These are phyloP conservation scores for Verticillium alfalfae DNA, from an alignment of 2,329 filamentous ascomycete genomes.

Conservation along the genomic window DNA sequence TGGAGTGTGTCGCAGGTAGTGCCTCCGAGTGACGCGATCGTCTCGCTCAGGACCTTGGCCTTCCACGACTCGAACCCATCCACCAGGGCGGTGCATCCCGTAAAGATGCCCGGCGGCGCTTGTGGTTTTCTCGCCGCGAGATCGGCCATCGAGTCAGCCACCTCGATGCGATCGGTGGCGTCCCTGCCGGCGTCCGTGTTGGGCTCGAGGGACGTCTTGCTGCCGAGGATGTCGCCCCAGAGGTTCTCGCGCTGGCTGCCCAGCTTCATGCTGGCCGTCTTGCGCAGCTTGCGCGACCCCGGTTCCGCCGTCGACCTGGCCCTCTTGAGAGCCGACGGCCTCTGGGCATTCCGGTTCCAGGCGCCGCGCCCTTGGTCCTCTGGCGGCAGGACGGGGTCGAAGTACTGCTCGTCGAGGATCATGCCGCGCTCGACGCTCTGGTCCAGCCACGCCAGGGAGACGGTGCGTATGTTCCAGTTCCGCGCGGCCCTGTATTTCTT, in stretches of 20 bases:
- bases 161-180: constrained; percentile 6
- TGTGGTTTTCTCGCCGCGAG: constrained; percentile 11
- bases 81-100: constrained; percentile 52
- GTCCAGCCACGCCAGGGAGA: constrained; percentile 78
- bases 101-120: constrained; percentile 38
- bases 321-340: constrained; percentile 43
- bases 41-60: constrained; percentile 39
- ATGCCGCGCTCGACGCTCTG: constrained; percentile 82
- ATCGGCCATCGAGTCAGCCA: constrained; percentile 23
- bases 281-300: constrained; percentile 74
- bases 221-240: constrained; percentile 83
- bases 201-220: constrained; percentile 6
- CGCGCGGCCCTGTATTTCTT: constrained; percentile 89
- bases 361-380: constrained; percentile 73
- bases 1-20: constrained; percentile 34
- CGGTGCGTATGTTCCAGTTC: constrained; percentile 73
- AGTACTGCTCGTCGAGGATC: constrained; percentile 82
- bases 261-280: constrained; percentile 80
- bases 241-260: constrained; percentile 73
- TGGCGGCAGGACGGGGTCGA: constrained; percentile 65
- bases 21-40: constrained; percentile 43
- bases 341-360: constrained; percentile 45
- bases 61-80: constrained; percentile 52
- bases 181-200: background rate
- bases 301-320: constrained; percentile 44